phyloP scores from a whole-genome alignment of 2,329 filamentous ascomycete species.

The Colletotrichum sp. region DNA sequence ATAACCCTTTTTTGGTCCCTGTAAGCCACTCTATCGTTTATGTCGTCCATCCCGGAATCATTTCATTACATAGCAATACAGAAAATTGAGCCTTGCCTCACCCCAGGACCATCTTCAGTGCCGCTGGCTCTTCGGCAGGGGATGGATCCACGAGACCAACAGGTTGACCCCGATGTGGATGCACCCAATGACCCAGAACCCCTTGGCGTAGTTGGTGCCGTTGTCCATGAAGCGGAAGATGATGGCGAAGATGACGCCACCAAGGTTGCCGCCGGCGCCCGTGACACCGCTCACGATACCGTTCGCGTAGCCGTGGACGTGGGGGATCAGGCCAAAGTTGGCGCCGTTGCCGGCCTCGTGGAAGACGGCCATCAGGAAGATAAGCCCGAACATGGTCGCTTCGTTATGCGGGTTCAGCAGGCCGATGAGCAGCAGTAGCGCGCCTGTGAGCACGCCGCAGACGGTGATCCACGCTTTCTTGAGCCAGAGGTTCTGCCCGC shows the following conservation, averaged over 20 bases:
- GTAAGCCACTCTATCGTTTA: neutral
- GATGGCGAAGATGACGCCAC: conserved; percentile 84
- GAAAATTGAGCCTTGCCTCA: neutral
- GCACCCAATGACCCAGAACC: conserved; percentile 83
- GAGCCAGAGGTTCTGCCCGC: conserved; percentile 41
- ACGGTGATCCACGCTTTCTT: conserved; percentile 65
- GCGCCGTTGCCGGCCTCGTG: conserved; percentile 85
- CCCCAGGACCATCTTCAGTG: neutral
- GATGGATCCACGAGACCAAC: conserved; percentile 60
- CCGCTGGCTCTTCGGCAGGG: conserved; percentile 56
- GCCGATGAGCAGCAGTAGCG: conserved; percentile 66
- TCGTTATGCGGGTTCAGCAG: conserved; percentile 65
- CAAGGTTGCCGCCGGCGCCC: conserved; percentile 82
- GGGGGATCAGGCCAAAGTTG: conserved; percentile 86
- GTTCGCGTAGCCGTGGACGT: conserved; percentile 84
- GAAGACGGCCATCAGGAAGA: conserved; percentile 81
- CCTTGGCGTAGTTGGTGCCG: conserved; percentile 69
- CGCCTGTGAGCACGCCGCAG: conserved; percentile 67
- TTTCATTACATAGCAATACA: neutral
- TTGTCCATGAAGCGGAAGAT: conserved; percentile 76
- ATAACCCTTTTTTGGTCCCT: neutral
- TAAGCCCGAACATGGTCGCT: conserved; percentile 74
- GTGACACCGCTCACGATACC: conserved; percentile 78
- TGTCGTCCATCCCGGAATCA: neutral
- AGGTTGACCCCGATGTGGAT: conserved; percentile 76